These are phyloP conservation scores for Graphilbum sp. DNA, from an alignment of 2,329 filamentous ascomycete species.

Conservation along the genomic window DNA sequence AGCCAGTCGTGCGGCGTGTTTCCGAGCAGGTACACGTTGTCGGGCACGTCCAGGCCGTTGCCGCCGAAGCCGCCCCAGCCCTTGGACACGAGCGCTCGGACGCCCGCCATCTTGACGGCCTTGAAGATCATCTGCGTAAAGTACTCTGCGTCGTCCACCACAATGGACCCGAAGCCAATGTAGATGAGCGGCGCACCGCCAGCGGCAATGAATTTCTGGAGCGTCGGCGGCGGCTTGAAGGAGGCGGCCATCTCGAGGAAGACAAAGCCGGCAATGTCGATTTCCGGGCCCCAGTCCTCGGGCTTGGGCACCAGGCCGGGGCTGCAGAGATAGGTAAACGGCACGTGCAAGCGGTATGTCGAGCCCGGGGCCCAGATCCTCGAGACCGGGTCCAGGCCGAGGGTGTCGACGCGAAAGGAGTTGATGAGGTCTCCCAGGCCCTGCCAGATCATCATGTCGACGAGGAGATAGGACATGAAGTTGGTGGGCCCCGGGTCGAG, in stretches of 20 bases:
- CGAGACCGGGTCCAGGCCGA: conserved; percentile 57
- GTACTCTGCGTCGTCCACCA: conserved; percentile 52
- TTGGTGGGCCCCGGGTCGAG: conserved; percentile 60
- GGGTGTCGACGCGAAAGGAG: conserved; percentile 50
- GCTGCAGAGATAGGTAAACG: conserved; percentile 60
- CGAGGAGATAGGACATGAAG: conserved; percentile 64
- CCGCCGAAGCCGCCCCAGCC: conserved; percentile 60
- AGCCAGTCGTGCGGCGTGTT: conserved; percentile 67
- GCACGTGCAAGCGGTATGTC: conserved; percentile 56
- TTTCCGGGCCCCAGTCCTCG: conserved; percentile 48
- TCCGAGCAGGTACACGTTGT: conserved; percentile 54
- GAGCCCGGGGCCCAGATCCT: conserved; percentile 63
- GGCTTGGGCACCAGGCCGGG: conserved; percentile 51
- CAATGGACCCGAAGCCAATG: conserved; percentile 62
- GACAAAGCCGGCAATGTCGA: conserved; percentile 64
- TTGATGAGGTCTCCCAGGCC: conserved; percentile 70
- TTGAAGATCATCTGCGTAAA: conserved; percentile 59
- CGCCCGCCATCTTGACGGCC: conserved; percentile 46
- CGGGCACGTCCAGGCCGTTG: conserved; percentile 31
- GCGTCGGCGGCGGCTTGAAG: conserved; percentile 38
- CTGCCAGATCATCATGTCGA: conserved; percentile 85
- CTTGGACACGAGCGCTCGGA: conserved; percentile 56
- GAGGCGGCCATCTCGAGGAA: conserved; percentile 53
- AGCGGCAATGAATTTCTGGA: conserved; percentile 37
- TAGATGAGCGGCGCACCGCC: conserved; percentile 49